Conservation (phyloP, 208 protist genomes). For the Leishmania amazonensis region DNA sequence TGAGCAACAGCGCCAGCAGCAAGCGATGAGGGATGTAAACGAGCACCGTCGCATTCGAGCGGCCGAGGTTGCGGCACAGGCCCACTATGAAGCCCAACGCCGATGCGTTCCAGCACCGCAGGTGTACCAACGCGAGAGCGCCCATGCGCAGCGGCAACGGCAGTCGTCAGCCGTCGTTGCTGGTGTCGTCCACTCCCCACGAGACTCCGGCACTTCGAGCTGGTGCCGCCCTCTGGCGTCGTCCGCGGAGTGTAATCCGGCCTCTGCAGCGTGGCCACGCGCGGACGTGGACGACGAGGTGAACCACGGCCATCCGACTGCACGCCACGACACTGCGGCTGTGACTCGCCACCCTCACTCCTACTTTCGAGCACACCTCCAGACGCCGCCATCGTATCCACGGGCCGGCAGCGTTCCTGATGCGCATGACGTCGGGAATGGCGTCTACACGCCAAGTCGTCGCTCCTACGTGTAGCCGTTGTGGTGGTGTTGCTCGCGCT, state of each 20-base stretch:
- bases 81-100: constrained; percentile 4
- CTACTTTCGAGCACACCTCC: background rate
- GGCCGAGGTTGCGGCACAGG: constrained; percentile 9
- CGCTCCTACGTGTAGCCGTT: background rate
- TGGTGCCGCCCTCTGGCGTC: background rate
- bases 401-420: background rate
- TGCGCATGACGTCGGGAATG: background rate
- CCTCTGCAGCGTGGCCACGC: background rate
- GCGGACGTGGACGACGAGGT: background rate
- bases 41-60: background rate
- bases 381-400: background rate
- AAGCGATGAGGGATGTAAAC: background rate
- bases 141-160: background rate
- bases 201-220: background rate
- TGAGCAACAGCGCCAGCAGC: constrained; percentile 10
- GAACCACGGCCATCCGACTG: background rate
- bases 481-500: background rate
- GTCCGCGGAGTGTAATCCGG: background rate
- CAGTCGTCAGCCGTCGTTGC: background rate
- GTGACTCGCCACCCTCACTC: background rate
- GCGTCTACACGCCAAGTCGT: background rate
- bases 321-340: background rate
- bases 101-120: background rate
- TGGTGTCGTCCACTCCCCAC: background rate
- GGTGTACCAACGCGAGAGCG: background rate